Conservation (phyloP, 768 basidiomycete species). For the Crepidotus variabilis region DNA sequence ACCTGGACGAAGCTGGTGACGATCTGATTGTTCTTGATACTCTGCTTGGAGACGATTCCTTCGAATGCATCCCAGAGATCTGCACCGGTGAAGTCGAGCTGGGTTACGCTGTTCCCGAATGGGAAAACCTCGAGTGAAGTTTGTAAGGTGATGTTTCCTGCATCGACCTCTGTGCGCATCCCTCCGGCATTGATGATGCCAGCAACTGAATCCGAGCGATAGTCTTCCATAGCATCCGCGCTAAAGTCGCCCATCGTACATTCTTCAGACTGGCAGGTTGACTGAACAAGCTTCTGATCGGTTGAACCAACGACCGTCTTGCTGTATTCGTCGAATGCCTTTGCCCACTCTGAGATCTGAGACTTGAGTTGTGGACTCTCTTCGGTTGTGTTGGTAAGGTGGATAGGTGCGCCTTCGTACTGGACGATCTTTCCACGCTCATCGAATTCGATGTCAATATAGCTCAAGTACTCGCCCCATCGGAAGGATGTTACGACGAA, state of each 20-base stretch:
- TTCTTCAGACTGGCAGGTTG: conserved; percentile 37
- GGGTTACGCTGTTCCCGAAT: conserved; percentile 37
- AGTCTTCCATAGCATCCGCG: conserved; percentile 38
- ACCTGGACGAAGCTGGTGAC: conserved; percentile 42
- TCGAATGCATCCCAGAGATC: conserved; percentile 41
- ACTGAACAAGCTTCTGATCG: conserved; percentile 29
- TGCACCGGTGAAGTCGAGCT: conserved; percentile 35
- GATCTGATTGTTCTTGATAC: conserved; percentile 20
- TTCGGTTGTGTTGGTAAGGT: conserved; percentile 32
- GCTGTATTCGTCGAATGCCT: conserved; percentile 32
- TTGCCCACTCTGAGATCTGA: conserved; percentile 34
- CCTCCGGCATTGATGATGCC: conserved; percentile 41
- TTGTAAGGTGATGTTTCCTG: conserved; percentile 36
- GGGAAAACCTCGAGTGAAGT: conserved; percentile 39
- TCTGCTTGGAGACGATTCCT: conserved; percentile 30
- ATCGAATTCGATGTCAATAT: conserved; percentile 40
- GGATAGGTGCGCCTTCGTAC: conserved; percentile 40
- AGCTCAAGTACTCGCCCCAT: conserved; percentile 44
- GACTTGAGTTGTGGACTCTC: conserved; percentile 33
- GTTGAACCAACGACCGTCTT: conserved; percentile 34
- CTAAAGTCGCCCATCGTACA: conserved; percentile 41
- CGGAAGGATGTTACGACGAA: conserved; percentile 43
- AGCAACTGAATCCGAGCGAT: conserved; percentile 23
- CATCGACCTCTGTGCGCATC: conserved; percentile 36
- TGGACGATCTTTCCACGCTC: conserved; percentile 31